Percentiles rank a stretch among this genome's conserved stretches.
Conservation (phyloP, 164 flowering plant species). For the Chimonanthus praecox region DNA sequence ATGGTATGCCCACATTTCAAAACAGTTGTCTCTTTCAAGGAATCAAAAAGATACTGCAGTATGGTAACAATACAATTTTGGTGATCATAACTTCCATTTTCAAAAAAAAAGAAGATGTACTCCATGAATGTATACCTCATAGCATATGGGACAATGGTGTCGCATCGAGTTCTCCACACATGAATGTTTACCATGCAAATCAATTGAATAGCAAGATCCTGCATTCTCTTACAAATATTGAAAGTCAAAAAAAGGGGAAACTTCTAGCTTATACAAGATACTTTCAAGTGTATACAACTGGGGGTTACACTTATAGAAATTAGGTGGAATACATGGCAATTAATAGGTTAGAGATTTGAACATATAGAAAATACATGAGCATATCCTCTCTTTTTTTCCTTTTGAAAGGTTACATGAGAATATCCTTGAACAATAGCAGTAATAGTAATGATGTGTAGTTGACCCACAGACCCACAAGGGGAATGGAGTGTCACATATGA, state of each 20-base stretch:
- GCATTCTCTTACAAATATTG: slow-evolving; percentile 5
- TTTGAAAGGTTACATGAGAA: no score
- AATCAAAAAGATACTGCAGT: slow-evolving; percentile 84
- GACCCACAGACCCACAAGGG: background rate
- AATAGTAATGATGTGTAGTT: no score
- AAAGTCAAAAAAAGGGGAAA: no score
- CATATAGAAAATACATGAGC: background rate
- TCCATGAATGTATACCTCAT: slow-evolving; percentile 49
- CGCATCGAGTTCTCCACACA: slow-evolving; percentile 92
- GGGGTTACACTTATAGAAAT: background rate
- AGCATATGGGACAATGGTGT: slow-evolving; percentile 89
- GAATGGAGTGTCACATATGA: background rate
- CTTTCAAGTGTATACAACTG: background rate
- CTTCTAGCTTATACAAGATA: background rate
- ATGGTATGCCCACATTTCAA: slow-evolving; percentile 97
- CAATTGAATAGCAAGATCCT: slow-evolving; percentile 77
- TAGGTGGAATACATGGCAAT: no score
- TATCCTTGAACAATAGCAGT: no score
- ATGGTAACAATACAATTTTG: background rate
- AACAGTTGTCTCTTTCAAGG: slow-evolving; percentile 70
- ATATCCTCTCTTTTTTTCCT: background rate
- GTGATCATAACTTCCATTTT: background rate
- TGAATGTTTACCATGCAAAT: slow-evolving; percentile 57
- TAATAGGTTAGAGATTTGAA: no score
- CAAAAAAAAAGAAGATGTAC: slow-evolving; percentile 4